These are phyloP conservation scores for Podospora conica DNA, from an alignment of 495 filamentous ascomycete genomes.

Conservation along the genomic window DNA sequence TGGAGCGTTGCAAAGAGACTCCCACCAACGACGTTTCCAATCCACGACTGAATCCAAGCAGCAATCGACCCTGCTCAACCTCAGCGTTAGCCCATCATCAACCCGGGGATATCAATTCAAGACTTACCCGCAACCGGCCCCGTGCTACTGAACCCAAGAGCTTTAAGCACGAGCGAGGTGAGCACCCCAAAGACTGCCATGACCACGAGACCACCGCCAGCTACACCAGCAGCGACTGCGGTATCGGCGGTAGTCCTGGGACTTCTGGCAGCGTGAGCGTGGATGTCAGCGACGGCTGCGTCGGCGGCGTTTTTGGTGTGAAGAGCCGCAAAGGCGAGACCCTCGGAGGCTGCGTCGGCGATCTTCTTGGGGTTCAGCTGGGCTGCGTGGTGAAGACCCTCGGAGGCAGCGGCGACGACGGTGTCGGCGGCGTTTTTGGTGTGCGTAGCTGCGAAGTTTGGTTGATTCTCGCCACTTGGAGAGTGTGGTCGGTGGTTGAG, in stretches of 20 bases:
- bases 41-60: slow-evolving; percentile 6
- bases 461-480: too few relatives aligned
- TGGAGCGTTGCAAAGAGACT: slow-evolving; percentile 15
- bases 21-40: slow-evolving; percentile 16
- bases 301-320: not conserved
- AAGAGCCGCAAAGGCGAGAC: too few relatives aligned
- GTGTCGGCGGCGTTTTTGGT: not conserved
- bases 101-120: not conserved
- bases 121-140: slow-evolving; percentile 11
- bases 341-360: not conserved
- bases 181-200: slow-evolving; percentile 5
- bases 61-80: slow-evolving; percentile 15
- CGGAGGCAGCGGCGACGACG: not conserved
- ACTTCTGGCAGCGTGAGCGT: not conserved
- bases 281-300: not conserved
- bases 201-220: slow-evolving; percentile 3
- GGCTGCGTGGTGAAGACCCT: not conserved
- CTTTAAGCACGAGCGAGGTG: not conserved
- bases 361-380: not conserved
- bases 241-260: too few relatives aligned
- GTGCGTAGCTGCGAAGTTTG: not conserved
- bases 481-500: not conserved
- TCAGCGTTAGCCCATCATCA: not conserved
- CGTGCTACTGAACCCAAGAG: not conserved
- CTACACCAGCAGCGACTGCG: not conserved